A percentile compares a stretch with the other conserved stretches of the same genome.
Evolutionary conservation across 805 yeast genomes (phyloP).

Genomic region (Tetrapisispora iriomotensis): DNA sequence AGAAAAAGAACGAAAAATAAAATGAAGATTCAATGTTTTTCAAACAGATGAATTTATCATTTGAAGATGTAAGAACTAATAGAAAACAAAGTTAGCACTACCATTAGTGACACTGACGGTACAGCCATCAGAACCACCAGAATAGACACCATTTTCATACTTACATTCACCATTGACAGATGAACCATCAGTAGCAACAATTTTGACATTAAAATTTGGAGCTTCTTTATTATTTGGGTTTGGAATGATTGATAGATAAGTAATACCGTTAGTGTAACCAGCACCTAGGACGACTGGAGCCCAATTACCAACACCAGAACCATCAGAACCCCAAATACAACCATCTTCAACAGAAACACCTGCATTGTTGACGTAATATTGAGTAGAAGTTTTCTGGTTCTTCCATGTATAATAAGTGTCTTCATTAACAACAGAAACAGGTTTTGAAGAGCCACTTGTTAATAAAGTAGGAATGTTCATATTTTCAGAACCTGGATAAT

Average conservation of each 20-base stretch:
- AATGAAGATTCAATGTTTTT: no score
- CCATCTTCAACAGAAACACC: constrained; percentile 87
- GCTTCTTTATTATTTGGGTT: constrained; percentile 78
- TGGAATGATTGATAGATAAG: constrained; percentile 87
- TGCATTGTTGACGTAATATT: constrained; percentile 94
- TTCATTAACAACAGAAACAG: constrained; percentile 73
- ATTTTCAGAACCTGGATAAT: constrained; percentile 98
- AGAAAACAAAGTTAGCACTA: constrained; percentile 51
- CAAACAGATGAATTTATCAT: no score
- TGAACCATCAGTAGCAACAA: constrained; percentile 60
- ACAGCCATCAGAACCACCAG: constrained; percentile 69
- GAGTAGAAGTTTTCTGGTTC: constrained; percentile 80
- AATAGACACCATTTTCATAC: constrained; percentile 69
- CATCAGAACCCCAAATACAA: constrained; percentile 83
- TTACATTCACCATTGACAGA: constrained; percentile 65
- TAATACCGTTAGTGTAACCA: constrained; percentile 59
- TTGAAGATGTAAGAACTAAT: no score
- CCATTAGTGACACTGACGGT: constrained; percentile 59
- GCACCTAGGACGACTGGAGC: constrained; percentile 95
- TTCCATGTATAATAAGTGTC: constrained; percentile 71
- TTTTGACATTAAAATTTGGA: constrained; percentile 66
- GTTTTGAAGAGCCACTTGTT: constrained; percentile 51
- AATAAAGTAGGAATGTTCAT: constrained; percentile 92
- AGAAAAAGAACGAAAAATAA: no score
- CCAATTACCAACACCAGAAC: constrained; percentile 91